Evolutionary conservation across 2,329 filamentous ascomycete species (phyloP).

Genomic region (Capronia americana): DNA sequence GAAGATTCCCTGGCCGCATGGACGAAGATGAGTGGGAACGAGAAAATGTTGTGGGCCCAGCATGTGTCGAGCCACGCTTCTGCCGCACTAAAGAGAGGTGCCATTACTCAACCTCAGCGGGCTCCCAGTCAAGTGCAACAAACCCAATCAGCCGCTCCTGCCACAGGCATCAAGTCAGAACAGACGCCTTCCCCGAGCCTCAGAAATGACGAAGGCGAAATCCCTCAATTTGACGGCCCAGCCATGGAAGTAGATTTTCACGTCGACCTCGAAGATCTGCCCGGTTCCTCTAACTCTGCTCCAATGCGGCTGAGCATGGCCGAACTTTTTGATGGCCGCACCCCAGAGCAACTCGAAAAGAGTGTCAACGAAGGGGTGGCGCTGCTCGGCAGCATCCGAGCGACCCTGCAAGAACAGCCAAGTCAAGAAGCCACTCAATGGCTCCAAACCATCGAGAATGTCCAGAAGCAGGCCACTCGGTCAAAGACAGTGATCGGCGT

Average conservation of each 20-base stretch:
- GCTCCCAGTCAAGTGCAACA: neutral
- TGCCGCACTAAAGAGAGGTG: neutral
- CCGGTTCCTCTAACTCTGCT: neutral
- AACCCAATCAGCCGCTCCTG: neutral
- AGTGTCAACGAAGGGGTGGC: slow-evolving; percentile 49
- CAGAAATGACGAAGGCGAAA: neutral
- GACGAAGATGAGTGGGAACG: neutral
- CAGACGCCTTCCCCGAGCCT: neutral
- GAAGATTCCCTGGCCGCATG: neutral
- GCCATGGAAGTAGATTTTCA: neutral
- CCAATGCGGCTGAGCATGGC: slow-evolving; percentile 19
- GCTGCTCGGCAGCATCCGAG: slow-evolving; percentile 46
- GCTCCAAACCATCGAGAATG: slow-evolving; percentile 51
- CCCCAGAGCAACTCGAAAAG: slow-evolving; percentile 37
- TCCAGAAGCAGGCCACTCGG: slow-evolving; percentile 49
- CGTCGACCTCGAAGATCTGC: neutral
- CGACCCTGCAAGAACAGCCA: slow-evolving; percentile 41
- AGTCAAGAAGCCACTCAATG: slow-evolving; percentile 48
- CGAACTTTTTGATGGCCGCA: slow-evolving; percentile 27
- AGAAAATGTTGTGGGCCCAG: neutral
- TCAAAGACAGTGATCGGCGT: slow-evolving; percentile 58
- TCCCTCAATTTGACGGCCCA: neutral
- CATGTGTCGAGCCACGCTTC: too few relatives aligned
- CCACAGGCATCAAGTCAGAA: neutral
- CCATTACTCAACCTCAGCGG: neutral